These are phyloP conservation scores for Chrysopogon serrulatus DNA, from an alignment of 176 grass and related monocot genomes.

Conservation along the genomic window DNA sequence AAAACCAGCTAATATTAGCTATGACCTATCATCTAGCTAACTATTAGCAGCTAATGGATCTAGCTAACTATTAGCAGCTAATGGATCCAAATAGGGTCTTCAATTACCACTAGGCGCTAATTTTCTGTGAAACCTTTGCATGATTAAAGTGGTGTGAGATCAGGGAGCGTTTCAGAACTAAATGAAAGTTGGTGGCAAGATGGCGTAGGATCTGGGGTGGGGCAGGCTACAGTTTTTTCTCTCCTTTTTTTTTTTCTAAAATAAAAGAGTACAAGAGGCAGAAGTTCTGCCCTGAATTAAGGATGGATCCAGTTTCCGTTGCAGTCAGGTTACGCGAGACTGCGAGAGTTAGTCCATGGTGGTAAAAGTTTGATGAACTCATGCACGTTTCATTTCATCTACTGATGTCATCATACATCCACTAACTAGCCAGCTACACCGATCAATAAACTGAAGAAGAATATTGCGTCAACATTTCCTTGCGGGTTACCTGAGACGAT, in stretches of 20 bases:
- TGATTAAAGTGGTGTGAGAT: not conserved
- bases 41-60: not conserved
- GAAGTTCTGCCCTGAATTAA: not conserved
- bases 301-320: not conserved
- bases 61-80: not conserved
- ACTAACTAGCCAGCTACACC: too few species aligned
- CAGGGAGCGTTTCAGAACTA: not conserved
- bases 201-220: not conserved
- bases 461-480: not conserved
- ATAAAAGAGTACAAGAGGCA: not conserved
- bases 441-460: too few species aligned
- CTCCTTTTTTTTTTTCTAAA: not conserved
- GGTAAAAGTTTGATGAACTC: not conserved
- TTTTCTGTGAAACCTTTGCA: not conserved
- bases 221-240: not conserved
- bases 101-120: too few species aligned
- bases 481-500: not conserved
- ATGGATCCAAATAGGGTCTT: too few species aligned
- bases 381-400: not conserved
- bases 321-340: too few species aligned
- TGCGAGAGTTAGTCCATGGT: not conserved
- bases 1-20: not conserved
- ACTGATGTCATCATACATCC: too few species aligned
- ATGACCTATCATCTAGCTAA: not conserved
- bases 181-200: not conserved